These are phyloP conservation scores for Fraxinus angustifolia DNA, from an alignment of 305 asterid species.

Conservation along the genomic window DNA sequence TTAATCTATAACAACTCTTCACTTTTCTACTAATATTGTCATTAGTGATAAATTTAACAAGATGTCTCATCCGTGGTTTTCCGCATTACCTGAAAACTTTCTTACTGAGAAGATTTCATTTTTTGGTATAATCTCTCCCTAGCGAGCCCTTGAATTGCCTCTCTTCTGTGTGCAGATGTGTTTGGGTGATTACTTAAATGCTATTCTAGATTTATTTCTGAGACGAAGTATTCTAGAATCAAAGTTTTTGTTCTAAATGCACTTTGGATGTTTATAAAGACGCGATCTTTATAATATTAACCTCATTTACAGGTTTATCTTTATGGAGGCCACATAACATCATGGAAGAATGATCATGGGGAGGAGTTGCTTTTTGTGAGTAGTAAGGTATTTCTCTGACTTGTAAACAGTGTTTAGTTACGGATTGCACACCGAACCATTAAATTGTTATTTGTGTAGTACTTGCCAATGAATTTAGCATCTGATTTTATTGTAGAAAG, in stretches of 20 bases:
- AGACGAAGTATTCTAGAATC: neutral
- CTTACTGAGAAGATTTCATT: neutral
- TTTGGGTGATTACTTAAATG: neutral
- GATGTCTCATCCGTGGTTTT: neutral
- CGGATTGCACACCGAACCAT: neutral
- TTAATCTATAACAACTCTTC: neutral
- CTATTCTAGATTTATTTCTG: neutral
- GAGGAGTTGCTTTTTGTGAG: constrained; percentile 94
- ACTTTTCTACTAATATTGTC: neutral
- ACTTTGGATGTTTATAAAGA: neutral
- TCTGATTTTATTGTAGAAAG: constrained; percentile 8
- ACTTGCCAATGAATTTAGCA: neutral
- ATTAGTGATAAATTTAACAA: neutral
- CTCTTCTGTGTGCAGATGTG: neutral
- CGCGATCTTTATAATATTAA: neutral
- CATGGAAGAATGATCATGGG: constrained; percentile 90
- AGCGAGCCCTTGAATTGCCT: neutral
- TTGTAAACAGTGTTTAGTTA: constrained; percentile 10
- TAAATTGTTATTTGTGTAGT: neutral
- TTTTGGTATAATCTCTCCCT: neutral
- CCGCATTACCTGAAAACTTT: neutral
- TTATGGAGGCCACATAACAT: constrained; percentile 85
- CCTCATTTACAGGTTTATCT: constrained; percentile 53
- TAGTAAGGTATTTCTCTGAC: constrained; percentile 58
- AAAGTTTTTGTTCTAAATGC: constrained; percentile 1